Base-by-base conservation (phyloP, 2,329 filamentous ascomycete genomes). In the Juglanconis oblonga region DNA sequence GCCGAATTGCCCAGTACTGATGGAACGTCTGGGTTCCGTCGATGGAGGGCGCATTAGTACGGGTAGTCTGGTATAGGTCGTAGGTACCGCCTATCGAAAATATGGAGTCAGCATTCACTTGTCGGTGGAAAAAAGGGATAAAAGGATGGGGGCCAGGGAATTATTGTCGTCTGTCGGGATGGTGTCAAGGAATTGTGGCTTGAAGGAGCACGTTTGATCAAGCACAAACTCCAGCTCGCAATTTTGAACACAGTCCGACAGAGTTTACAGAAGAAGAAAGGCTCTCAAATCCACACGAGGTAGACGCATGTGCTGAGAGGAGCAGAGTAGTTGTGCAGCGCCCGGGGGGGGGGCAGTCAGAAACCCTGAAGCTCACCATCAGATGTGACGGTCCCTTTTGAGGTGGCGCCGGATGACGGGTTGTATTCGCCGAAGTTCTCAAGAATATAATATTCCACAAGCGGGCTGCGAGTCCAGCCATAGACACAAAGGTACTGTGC, bases 1-100 rank as follows among this genome's bases (percentile, higher is more conserved):
- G 67, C 61, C 82, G 76, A 14, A 85, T 76, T 9, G 76, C 79
- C 78, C 78, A 81, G 72, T 74, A 82, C 72, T 82, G 79, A 67
- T 77, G 67, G 65, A 81, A 81, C 64, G 78, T 81, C 56, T 64
- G 59, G n/a, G 77, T 81, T 59, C 79, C 79, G 62, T 77, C 69
- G 64, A 81, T 80, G 56, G 73, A 77, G 14, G 78, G 78, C 65
- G 73, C 69, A 66, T 79, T 77, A 66, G 67, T 63, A 47, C 72
- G 70, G 40, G 64, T 67, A 47, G 68, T 69, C 57, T 64, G 65
- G 67, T 72, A 76, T 64, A 76, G 65, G 63, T 74, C 67, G 65
- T 76, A 76, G 33, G 66, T 69, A 35, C 65, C 44, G 14, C 44
- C 44, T 45, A 9, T 17, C 8, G 14, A 17, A 29, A 6, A 24